These are phyloP conservation scores for Fusarium sp. DNA, from an alignment of 2,329 filamentous ascomycete genomes.

Conservation along the genomic window DNA sequence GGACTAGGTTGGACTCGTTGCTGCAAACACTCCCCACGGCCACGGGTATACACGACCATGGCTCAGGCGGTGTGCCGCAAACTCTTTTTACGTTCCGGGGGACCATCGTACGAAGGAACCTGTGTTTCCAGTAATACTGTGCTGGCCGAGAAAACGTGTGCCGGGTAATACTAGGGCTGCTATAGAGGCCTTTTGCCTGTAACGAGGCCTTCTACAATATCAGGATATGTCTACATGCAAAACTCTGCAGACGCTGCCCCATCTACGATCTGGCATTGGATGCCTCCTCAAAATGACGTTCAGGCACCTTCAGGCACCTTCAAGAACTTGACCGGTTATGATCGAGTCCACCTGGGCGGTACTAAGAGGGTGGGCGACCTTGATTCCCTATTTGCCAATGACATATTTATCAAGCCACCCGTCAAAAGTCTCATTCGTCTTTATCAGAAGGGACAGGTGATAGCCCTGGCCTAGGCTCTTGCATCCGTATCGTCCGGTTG, in stretches of 20 bases:
- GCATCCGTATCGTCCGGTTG: slow-evolving; percentile 9
- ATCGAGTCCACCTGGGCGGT: slow-evolving; percentile 33
- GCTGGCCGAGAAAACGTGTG: slow-evolving; percentile 37
- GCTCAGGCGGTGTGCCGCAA: slow-evolving; percentile 40
- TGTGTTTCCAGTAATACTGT: slow-evolving; percentile 33
- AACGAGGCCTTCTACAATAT: slow-evolving; percentile 27
- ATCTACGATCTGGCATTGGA: slow-evolving; percentile 6
- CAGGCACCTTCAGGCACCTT: slow-evolving; percentile 34
- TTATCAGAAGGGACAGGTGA: slow-evolving; percentile 20
- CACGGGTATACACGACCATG: slow-evolving; percentile 33
- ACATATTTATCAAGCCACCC: slow-evolving; percentile 27
- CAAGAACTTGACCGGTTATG: slow-evolving; percentile 35
- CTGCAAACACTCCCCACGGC: slow-evolving; percentile 41
- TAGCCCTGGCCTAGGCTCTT: background rate
- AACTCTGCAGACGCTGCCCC: slow-evolving; percentile 18
- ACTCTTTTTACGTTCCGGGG: slow-evolving; percentile 24
- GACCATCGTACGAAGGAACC: slow-evolving; percentile 34
- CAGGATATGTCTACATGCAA: slow-evolving; percentile 13
- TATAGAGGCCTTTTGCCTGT: slow-evolving; percentile 3
- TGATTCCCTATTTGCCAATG: slow-evolving; percentile 49
- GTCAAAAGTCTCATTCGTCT: slow-evolving; percentile 8
- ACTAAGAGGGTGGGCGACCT: slow-evolving; percentile 43
- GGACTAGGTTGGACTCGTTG: slow-evolving; percentile 10
- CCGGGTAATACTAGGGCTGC: slow-evolving; percentile 19
- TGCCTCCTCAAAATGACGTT: slow-evolving; percentile 32